Conservation (phyloP, 768 basidiomycete genomes). For the Boletus tylopilopsis region DNA sequence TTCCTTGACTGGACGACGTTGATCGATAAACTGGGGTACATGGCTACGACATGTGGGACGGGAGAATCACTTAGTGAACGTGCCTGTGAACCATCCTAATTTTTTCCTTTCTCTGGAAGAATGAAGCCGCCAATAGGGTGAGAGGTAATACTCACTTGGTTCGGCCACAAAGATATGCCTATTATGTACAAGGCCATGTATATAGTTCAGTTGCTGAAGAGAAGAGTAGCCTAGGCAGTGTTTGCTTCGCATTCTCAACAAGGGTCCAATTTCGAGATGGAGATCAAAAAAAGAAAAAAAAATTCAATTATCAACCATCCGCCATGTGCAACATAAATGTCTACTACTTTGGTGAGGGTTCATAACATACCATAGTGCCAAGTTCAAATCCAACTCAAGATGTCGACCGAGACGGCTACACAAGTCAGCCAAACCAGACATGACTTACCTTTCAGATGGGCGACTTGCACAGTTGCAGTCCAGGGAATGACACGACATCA, state of each 20-base stretch:
- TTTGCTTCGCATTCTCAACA: no score
- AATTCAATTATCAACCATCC: no score
- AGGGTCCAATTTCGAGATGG: no score
- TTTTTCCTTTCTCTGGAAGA: slow-evolving; percentile 5
- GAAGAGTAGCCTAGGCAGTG: slow-evolving; percentile 7
- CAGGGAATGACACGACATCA: rapidly evolving
- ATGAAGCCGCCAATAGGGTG: slow-evolving; percentile 1
- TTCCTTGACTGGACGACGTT: slow-evolving; percentile 2
- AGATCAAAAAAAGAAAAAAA: no score
- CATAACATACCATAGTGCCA: no score
- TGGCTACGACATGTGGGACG: slow-evolving; percentile 7
- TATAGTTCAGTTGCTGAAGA: slow-evolving; percentile 6
- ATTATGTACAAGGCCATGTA: slow-evolving; percentile 5
- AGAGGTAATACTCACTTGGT: not conserved
- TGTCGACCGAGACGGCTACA: no score
- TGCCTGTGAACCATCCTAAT: slow-evolving; percentile 17
- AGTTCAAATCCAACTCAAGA: no score
- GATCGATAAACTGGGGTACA: slow-evolving; percentile 11
- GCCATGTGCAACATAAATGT: no score
- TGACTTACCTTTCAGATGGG: no score
- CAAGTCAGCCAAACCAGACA: no score
- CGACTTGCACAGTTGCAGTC: not conserved
- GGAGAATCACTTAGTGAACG: slow-evolving; percentile 21
- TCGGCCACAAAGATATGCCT: slow-evolving; percentile 2
- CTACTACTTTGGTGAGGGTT: no score